Base-by-base conservation (phyloP, 225 moss, liverwort and hornwort genomes). In the Pseudoscleropodium purum region DNA sequence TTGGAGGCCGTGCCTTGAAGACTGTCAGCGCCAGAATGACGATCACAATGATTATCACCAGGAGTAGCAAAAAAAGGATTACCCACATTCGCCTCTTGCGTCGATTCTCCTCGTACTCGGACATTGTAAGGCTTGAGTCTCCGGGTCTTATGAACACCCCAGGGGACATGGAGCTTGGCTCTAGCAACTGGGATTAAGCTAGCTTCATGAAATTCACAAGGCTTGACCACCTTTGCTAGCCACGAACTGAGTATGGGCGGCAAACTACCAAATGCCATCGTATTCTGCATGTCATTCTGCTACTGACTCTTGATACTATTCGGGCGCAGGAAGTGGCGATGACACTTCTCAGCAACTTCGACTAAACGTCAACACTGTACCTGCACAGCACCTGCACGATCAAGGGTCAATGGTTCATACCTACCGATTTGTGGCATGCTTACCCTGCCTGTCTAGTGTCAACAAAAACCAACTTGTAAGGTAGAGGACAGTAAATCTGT, bases 1-100 rank as follows among this genome's bases (percentile, higher is more conserved):
- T 68, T 5, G 94, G 94, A 61, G 87, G 90, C 69, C 84, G 83
- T 7, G 90, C 87, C 77, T 89, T 92, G 85, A 92, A 94, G n/a
- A 87, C 73, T 43, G 94, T 94, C 37, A 94, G 86, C 43, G 85
- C 89, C 20, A 92, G 89, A 47, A 91, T n/a, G 37, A 90, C 79
- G 20, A 84, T 78, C 57, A 94, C 52, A 4, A 84, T 79, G 18
- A 89, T 60, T 20, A 90, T 59, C 75, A 87, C 69, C 47, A 87
- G 34, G 8, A 91, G 39, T 3, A 86, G 45, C 31, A 82, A 64
- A 8, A 85, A 24, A 52, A 89, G 36, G 31, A 85, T 37, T n/a
- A 83, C 62, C 91, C 94, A 90, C 63, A 85, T 62, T 49, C 90
- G 91, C 47, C 86, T 85, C 63, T 81, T 85, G 76, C 91, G 91